Conservation (phyloP, 1,139 yeast species). For the Hanseniaspora uvarum region DNA sequence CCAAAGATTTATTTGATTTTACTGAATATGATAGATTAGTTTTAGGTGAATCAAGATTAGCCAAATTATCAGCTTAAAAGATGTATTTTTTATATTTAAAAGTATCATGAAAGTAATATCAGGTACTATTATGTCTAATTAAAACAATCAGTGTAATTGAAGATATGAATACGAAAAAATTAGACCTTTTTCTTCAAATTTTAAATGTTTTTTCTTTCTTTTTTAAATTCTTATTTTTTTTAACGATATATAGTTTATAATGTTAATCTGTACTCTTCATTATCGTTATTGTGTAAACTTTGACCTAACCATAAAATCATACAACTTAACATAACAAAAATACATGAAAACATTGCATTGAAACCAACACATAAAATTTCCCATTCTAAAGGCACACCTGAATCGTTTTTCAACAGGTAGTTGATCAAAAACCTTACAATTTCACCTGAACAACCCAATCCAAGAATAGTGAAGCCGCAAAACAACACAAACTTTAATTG, state of each 20-base stretch:
- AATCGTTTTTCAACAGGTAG: constrained; percentile 65
- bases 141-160: neutral
- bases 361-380: constrained; percentile 95
- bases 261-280: constrained; percentile 76
- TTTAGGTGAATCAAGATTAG: constrained; percentile 30
- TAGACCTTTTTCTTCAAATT: no score
- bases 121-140: no score
- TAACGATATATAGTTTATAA: constrained; percentile 37
- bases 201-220: neutral
- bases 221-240: constrained; percentile 15
- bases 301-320: constrained; percentile 85
- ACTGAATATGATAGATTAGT: constrained; percentile 36
- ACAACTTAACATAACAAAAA: constrained; percentile 76
- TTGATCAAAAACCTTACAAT: constrained; percentile 78
- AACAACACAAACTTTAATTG: constrained; percentile 85
- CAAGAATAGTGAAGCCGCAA: constrained; percentile 81
- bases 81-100: neutral
- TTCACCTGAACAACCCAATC: constrained; percentile 91
- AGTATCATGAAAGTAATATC: no score
- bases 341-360: constrained; percentile 72
- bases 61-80: constrained; percentile 2
- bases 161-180: neutral
- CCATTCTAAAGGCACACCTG: constrained; percentile 35
- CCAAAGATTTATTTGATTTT: constrained; percentile 34
- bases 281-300: constrained; percentile 17